phyloP scores from a whole-genome alignment of 176 grass and related monocot genomes.

The Sorghum bicolor region Sorghum_bicolor_NCBIv3 NC_012873.2:55723501-55724000 shows the following conservation, averaged over 20 bases:
- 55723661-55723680: background rate
- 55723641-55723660: background rate
- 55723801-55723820: background rate
- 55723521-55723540: slow-evolving; percentile 18
- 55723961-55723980: slow-evolving; percentile 13
- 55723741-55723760: background rate
- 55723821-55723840: background rate
- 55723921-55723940: background rate
- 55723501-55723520: background rate
- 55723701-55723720: background rate
- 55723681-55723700: background rate
- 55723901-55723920: background rate
- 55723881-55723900: background rate
- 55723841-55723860: background rate
- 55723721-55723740: background rate
- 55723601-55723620: background rate
- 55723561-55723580: background rate
- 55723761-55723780: background rate
- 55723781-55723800: background rate
- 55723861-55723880: background rate
- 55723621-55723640: background rate
- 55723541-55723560: slow-evolving; percentile 7
- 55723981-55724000: background rate
- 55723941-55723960: background rate
- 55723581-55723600: background rate